phyloP scores from a whole-genome alignment of 192 early-diverging fungal species.

The Rhizophagus prolifer region DNA sequence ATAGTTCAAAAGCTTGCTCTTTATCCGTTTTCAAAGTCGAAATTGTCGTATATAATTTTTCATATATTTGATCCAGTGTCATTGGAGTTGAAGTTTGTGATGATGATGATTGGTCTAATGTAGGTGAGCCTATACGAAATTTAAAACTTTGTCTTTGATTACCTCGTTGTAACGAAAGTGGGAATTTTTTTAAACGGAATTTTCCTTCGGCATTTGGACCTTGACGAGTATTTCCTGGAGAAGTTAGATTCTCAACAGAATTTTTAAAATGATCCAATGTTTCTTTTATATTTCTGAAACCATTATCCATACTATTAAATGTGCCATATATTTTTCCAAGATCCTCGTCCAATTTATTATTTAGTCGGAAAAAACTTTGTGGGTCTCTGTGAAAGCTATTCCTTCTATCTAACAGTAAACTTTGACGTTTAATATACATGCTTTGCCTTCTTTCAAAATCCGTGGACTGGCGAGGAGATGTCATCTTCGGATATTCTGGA shows the following conservation, averaged over 20 bases:
- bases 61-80: slow-evolving; percentile 35
- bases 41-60: slow-evolving; percentile 33
- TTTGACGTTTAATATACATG: slow-evolving; percentile 11
- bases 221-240: not conserved
- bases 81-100: slow-evolving; percentile 9
- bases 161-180: slow-evolving; percentile 17
- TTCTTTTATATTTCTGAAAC: slow-evolving; percentile 6
- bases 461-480: slow-evolving; percentile 19
- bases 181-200: slow-evolving; percentile 23
- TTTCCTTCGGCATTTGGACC: slow-evolving; percentile 3
- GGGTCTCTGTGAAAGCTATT: slow-evolving; percentile 18
- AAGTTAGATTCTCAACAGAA: not conserved
- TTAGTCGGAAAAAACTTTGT: not conserved
- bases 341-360: slow-evolving; percentile 15
- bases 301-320: slow-evolving; percentile 26
- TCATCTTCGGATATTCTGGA: slow-evolving; percentile 25
- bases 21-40: slow-evolving; percentile 38
- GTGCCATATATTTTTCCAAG: slow-evolving; percentile 3
- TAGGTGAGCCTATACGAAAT: not conserved
- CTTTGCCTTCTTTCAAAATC: slow-evolving; percentile 20
- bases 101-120: not conserved
- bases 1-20: slow-evolving; percentile 40
- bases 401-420: slow-evolving; percentile 17
- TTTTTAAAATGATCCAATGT: slow-evolving; percentile 18
- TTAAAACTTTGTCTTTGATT: no score